Evolutionary conservation across 192 early-diverging fungal species (phyloP), one percentile per base, ranked within the genome.

Genomic region (Coemansia sp.): DNA sequence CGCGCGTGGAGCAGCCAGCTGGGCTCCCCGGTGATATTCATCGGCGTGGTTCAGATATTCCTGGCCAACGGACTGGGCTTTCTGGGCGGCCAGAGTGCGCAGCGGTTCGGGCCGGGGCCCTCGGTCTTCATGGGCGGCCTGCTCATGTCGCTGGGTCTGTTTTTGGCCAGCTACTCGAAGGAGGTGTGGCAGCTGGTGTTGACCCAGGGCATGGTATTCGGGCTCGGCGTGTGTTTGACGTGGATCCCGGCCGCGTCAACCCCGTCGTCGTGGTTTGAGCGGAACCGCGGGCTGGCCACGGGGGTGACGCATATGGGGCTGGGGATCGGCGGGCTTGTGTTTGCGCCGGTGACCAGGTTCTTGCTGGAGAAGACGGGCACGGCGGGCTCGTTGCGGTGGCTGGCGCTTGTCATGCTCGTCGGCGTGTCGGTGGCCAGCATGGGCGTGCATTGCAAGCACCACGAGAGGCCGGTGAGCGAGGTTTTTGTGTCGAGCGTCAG

Each of bases 221-320:
- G 89, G 6, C 8, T 84, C 3, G 87, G 87, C 19, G 76, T 63
- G 7, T 74, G 71, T 32, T 54, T 90, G 56, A 73, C 69, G 7
- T 90, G 85, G 68, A 82, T 85, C 40, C 81, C 87, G 2, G 82
- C 82, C 0, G 75, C 88, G 1, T 80, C 82, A 0, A 61, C 86
- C 4, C 86, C 87, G 1, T 76, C 83, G 1, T 87, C 89, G 47
- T 90, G 84, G 85, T 90, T 88, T 59, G 67, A 43, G n/a, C 81
- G 73, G 42, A 73, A 77, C 29, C 68, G 87, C 6, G 82, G 83
- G 1, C 23, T 88, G 24, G 87, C 83, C 8, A 88, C 86, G 5
- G 88, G 88, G 0, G 65, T 89, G 32, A 85, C 87, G 0, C 85
- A 88, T 18, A 84, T 84, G 52, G 89, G 89, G 0, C 64, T 85